Evolutionary conservation across 768 basidiomycete genomes (phyloP).

Genomic region (Rhizopogon vesiculosus): DNA sequence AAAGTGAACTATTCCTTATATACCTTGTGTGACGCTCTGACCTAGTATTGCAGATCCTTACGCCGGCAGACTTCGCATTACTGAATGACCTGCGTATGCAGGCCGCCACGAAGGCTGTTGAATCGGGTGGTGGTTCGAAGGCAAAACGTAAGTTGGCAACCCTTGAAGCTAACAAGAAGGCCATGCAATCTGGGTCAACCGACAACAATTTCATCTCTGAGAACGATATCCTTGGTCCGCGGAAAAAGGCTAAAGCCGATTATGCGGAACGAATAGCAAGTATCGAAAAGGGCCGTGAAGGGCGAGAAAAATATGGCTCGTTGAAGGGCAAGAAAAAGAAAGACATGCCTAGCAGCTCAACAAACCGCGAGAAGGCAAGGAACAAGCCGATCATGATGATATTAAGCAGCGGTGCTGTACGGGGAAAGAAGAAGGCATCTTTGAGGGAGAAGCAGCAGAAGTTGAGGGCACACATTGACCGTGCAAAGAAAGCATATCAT

Average conservation of each 20-base stretch:
- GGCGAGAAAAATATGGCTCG: conserved; percentile 89
- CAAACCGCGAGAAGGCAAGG: conserved; percentile 87
- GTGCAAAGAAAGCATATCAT: conserved; percentile 48
- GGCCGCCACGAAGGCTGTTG: conserved; percentile 67
- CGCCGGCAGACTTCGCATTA: conserved; percentile 93
- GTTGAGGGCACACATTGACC: conserved; percentile 70
- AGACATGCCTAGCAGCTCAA: conserved; percentile 75
- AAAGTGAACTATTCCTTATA: conserved; percentile 46
- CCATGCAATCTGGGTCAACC: conserved; percentile 37
- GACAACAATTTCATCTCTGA: conserved; percentile 71
- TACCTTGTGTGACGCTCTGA: neutral
- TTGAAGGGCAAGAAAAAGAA: conserved; percentile 91
- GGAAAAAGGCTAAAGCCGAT: conserved; percentile 89
- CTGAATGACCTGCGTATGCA: conserved; percentile 84
- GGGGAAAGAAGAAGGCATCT: conserved; percentile 78
- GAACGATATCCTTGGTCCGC: conserved; percentile 86
- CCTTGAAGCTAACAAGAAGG: conserved; percentile 70
- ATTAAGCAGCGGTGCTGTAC: conserved; percentile 68
- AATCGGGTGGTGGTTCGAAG: conserved; percentile 62
- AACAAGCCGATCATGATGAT: conserved; percentile 98
- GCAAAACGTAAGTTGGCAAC: conserved; percentile 88
- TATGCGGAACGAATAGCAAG: conserved; percentile 93
- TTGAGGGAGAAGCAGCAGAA: conserved; percentile 79
- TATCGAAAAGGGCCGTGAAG: conserved; percentile 90
- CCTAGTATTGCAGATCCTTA: conserved; percentile 66